Evolutionary conservation across 148 eudicot species (phyloP).

Genomic region (Silene uniflora): DNA sequence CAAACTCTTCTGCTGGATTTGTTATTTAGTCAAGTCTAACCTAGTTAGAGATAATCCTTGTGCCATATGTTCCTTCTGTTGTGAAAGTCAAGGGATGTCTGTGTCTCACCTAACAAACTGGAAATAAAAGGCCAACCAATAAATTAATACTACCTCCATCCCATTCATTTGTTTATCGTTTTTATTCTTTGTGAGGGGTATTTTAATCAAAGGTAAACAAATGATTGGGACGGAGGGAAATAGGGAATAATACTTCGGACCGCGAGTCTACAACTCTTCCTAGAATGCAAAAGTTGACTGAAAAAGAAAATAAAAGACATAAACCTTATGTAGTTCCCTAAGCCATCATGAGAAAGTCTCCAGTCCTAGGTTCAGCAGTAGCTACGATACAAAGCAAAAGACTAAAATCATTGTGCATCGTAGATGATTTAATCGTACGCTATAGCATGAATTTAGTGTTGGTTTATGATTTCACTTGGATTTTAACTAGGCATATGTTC

Average conservation of each 20-base stretch:
- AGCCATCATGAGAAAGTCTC: no score
- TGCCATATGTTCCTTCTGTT: background rate
- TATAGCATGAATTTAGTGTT: background rate
- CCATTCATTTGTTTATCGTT: no score
- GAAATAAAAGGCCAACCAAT: background rate
- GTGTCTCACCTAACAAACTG: constrained; percentile 14
- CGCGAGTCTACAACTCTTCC: background rate
- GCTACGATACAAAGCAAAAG: background rate
- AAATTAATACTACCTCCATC: background rate
- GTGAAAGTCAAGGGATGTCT: background rate
- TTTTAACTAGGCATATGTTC: background rate
- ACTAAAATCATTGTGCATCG: background rate
- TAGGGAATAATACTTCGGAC: background rate
- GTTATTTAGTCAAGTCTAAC: background rate
- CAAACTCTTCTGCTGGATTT: constrained; percentile 3
- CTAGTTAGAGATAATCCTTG: background rate
- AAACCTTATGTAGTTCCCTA: background rate
- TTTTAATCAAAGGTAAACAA: no score
- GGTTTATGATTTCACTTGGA: background rate
- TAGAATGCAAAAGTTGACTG: background rate
- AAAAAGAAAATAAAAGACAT: background rate
- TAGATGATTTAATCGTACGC: background rate
- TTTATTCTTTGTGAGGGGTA: no score
- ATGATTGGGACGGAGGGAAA: no score
- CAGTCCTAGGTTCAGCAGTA: background rate